These are phyloP conservation scores for Echria macrotheca DNA, from an alignment of 495 filamentous ascomycete genomes.

Conservation along the genomic window DNA sequence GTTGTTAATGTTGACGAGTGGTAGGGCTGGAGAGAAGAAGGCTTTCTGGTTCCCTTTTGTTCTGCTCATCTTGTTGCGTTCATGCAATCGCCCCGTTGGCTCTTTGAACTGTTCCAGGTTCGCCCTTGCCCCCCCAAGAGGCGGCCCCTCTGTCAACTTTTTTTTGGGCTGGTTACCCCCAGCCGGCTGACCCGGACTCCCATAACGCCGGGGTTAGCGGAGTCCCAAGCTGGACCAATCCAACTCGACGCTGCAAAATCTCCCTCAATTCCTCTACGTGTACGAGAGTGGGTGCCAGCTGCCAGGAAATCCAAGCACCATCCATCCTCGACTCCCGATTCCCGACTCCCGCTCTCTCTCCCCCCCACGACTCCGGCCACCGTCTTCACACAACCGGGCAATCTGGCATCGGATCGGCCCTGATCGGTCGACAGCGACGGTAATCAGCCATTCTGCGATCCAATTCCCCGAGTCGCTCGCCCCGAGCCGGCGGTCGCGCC, in stretches of 20 bases:
- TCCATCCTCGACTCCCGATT: slow-evolving; percentile 1
- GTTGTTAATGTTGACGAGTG: not conserved
- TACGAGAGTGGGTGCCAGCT: slow-evolving; percentile 3
- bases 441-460: too few relatives aligned
- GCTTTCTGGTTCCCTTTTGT: not conserved
- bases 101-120: not conserved
- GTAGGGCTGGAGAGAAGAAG: too few relatives aligned
- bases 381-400: not conserved
- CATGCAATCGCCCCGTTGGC: not conserved
- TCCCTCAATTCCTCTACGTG: slow-evolving; percentile 14
- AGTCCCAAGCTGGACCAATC: slow-evolving; percentile 6
- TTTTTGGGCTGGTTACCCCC: slow-evolving; percentile 7
- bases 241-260: slow-evolving; percentile 9
- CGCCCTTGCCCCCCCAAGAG: slow-evolving; percentile 1
- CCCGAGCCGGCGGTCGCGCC: not conserved
- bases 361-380: not conserved
- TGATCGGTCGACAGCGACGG: too few relatives aligned
- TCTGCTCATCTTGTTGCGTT: not conserved
- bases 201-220: slow-evolving; percentile 4
- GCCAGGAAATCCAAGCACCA: slow-evolving; percentile 5
- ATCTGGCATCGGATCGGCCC: too few relatives aligned
- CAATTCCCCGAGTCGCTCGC: too few relatives aligned
- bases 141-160: not conserved
- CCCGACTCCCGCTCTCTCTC: not conserved
- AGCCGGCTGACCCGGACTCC: slow-evolving; percentile 12